These are phyloP conservation scores for Psophocarpus tetragonolobus DNA, from an alignment of 306 rosid genomes.

Conservation along the genomic window DNA sequence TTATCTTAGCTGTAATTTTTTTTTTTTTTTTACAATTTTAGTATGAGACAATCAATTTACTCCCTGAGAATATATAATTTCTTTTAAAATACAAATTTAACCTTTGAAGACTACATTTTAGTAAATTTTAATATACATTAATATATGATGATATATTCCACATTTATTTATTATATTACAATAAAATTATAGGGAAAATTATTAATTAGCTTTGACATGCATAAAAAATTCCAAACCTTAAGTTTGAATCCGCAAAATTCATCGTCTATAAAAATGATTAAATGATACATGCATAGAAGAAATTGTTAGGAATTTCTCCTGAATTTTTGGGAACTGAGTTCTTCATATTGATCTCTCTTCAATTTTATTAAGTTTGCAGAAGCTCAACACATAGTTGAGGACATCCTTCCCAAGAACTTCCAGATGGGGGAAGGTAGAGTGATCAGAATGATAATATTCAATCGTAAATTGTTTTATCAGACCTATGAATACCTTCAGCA, in stretches of 20 bases:
- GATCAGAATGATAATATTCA: neutral
- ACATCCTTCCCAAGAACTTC: neutral
- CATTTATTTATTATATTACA: too few species aligned
- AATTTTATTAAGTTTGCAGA: neutral
- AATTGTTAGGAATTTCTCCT: neutral
- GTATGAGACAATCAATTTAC: too few species aligned
- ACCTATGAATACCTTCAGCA: neutral
- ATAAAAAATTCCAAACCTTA: neutral
- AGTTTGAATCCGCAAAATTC: neutral
- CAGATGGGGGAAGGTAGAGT: neutral
- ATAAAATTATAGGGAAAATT: too few species aligned
- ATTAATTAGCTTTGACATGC: too few species aligned
- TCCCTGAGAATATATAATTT: too few species aligned
- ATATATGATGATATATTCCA: too few species aligned
- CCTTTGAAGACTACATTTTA: too few species aligned
- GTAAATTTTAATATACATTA: too few species aligned
- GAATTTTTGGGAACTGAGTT: neutral
- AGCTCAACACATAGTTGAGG: neutral
- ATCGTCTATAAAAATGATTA: neutral
- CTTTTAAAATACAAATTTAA: too few species aligned
- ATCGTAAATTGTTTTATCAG: neutral
- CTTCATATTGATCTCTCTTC: too few species aligned
- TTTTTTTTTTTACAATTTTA: too few species aligned
- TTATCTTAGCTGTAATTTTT: too few species aligned
- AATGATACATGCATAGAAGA: neutral